Evolutionary conservation across 2,329 filamentous ascomycete genomes (phyloP).

Genomic region (Cyphellophora europaea): DNA sequence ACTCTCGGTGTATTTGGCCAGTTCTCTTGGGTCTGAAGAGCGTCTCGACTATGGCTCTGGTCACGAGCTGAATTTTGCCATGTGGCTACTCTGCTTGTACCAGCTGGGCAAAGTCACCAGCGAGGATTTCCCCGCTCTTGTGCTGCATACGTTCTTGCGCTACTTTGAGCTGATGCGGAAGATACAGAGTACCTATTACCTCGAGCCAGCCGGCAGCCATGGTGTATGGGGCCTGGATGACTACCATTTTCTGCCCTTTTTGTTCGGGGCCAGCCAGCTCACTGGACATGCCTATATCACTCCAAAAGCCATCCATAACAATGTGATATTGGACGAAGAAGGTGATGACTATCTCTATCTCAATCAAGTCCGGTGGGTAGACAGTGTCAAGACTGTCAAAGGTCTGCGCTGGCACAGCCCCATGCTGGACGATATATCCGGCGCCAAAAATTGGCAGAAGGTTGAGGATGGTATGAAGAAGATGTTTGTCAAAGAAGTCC

Average conservation of each 20-base stretch:
- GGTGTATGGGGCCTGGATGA: slow-evolving; percentile 97
- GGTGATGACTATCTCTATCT: slow-evolving; percentile 78
- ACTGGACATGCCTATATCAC: slow-evolving; percentile 74
- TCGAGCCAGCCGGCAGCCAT: slow-evolving; percentile 93
- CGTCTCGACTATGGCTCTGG: slow-evolving; percentile 96
- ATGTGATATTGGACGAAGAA: slow-evolving; percentile 78
- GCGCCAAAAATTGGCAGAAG: slow-evolving; percentile 81
- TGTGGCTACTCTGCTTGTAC: slow-evolving; percentile 92
- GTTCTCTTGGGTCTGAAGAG: slow-evolving; percentile 76
- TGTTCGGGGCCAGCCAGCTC: slow-evolving; percentile 87
- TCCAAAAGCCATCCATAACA: slow-evolving; percentile 75
- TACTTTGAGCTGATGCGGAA: slow-evolving; percentile 82
- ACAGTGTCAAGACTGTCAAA: slow-evolving; percentile 91
- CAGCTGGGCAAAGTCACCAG: slow-evolving; percentile 58
- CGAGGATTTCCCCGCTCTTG: slow-evolving; percentile 62
- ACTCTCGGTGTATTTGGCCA: slow-evolving; percentile 66
- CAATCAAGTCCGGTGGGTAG: slow-evolving; percentile 87
- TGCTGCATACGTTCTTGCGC: slow-evolving; percentile 67
- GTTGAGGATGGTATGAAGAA: slow-evolving; percentile 90
- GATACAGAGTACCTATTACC: slow-evolving; percentile 86
- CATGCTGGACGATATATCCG: slow-evolving; percentile 96
- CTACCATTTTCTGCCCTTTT: slow-evolving; percentile 92
- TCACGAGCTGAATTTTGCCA: slow-evolving; percentile 92
- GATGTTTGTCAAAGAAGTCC: slow-evolving; percentile 91
- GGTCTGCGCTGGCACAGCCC: slow-evolving; percentile 93